Evolutionary conservation across 495 filamentous ascomycete species (phyloP), one percentile per base, ranked within the genome.

Genomic region (Penicillium mononematosum): DNA sequence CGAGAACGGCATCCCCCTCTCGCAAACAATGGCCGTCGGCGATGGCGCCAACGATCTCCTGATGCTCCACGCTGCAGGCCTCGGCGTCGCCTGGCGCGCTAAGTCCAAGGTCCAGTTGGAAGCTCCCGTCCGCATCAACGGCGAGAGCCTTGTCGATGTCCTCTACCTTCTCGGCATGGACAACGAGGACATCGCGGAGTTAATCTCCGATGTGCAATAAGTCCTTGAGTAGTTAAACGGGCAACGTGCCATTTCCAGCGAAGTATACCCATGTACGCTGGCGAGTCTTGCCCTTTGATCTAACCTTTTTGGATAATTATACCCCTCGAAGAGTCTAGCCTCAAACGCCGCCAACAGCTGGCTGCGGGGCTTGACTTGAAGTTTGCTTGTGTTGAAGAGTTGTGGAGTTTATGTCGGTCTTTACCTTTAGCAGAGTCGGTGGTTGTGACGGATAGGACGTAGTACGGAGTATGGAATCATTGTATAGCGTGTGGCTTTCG

Each of bases 31-130:
- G 27, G 89, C 90, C 10, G 87, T 97, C 1, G 94, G 94, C 12
- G 94, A 98, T 65, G 94, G 94, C 24, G 92, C 94, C 39, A 98
- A 98, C 64, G 94, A 98, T 65, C 76, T 98, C 38, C 79, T 88
- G 42, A 98, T 98, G 94, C 89, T 98, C 74, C 79, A 82, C 27
- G 84, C 84, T 47, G 93, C 94, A 17, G 94, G 93, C 5, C 72
- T 97, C 54, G 94, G 94, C 5, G 85, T 98, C 39, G 94, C 94
- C 14, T 96, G 91, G 83, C 89, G 92, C 70, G 94, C 94, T 24
- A 98, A 98, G 78, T 88, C 87, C 50, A 84, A 83, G 61, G 94
- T 98, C 54, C 94, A 98, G 76, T 81, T 87, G 67, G 86, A 89
- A 65, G 93, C 94, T 2, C 85, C 85, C 6, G 87, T 89, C 27